These are phyloP conservation scores for Chiua virens DNA, from an alignment of 768 basidiomycete genomes.

Conservation along the genomic window DNA sequence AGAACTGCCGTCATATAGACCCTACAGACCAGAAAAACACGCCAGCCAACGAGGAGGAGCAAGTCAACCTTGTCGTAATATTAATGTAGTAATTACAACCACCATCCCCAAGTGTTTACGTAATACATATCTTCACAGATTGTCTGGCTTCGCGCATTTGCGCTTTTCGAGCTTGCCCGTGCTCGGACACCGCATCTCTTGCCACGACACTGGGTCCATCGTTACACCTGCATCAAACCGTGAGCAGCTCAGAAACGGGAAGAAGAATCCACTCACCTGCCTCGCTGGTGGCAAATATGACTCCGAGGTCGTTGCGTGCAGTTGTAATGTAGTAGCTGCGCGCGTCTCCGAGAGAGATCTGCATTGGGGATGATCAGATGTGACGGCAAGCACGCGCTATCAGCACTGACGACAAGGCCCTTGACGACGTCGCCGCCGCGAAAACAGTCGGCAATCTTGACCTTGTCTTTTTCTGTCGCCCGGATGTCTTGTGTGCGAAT, in stretches of 20 bases:
- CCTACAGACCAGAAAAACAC: conserved; percentile 19
- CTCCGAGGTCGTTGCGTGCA: conserved; percentile 86
- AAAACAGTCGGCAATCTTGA: conserved; percentile 90
- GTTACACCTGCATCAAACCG: conserved; percentile 54
- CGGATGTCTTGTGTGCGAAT: conserved; percentile 87
- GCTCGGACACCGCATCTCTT: conserved; percentile 86
- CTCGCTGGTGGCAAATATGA: conserved; percentile 88
- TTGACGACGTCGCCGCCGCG: conserved; percentile 89
- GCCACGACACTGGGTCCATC: conserved; percentile 86
- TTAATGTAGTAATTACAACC: conserved; percentile 12
- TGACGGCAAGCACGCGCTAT: neutral
- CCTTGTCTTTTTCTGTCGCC: conserved; percentile 86
- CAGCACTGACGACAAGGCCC: conserved; percentile 72
- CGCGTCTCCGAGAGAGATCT: conserved; percentile 93
- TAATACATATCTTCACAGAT: conserved; percentile 37
- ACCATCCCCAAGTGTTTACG: conserved; percentile 19
- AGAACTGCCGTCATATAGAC: conserved; percentile 70
- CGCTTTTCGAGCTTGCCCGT: conserved; percentile 78
- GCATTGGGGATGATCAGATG: conserved; percentile 5
- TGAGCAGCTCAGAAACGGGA: conserved; percentile 2
- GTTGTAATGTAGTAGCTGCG: conserved; percentile 92
- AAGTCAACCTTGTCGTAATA: conserved; percentile 11
- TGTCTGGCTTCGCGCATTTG: conserved; percentile 86
- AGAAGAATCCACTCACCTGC: conserved; percentile 51
- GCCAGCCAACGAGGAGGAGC: conserved; percentile 9